Base-by-base conservation (phyloP, 495 filamentous ascomycete genomes). In the Trichoderma erinaceum region DNA sequence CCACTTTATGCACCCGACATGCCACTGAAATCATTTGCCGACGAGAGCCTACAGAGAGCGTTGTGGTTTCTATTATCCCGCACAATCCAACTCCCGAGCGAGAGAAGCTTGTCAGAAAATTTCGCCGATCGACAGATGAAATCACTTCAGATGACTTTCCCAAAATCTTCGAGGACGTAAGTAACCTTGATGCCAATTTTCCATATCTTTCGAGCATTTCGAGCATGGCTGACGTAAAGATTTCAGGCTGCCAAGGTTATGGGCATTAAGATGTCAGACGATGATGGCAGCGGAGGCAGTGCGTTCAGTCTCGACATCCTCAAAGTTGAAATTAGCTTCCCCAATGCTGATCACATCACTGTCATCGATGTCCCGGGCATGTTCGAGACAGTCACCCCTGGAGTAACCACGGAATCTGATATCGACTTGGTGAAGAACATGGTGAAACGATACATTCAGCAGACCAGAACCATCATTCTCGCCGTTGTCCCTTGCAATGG, bases 281-380 rank as follows among this genome's bases (percentile, higher is more conserved):
- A 41, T 25, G 50, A 52, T 16, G 52, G 27, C 27, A 48, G 41
- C 13, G 48, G 5, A 29, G 25, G 41, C 44, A 63, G 64, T 7
- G 68, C 79, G 0, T 87, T 87, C 67, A 79, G 78, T 0, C 70
- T 78, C 1, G 77, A 85, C 70, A 71, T 87, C 11, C 74, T 88
- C 6, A 76, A 74, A 4, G 73, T 88, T 8, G 81, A 87, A 67
- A 80, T 88, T 1, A 68, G 64, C 35, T 83, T 85, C 2, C 65
- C 83, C 82, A 0, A 64, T 58, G 66, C 74, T 83, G 65, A 70
- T 15, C 79, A 88, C 69, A 72, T 88, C 0, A 86, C 73, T 64
- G 75, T 88, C 0, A 82, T 87, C 58, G 84, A 88, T 71, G 78
- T 88, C 5, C 85, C 85, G 15, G 84, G 86, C 0, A 83, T 86